phyloP scores from a whole-genome alignment of 228 moss, liverwort and hornwort species.

The Sphagnum magellanicum region DNA sequence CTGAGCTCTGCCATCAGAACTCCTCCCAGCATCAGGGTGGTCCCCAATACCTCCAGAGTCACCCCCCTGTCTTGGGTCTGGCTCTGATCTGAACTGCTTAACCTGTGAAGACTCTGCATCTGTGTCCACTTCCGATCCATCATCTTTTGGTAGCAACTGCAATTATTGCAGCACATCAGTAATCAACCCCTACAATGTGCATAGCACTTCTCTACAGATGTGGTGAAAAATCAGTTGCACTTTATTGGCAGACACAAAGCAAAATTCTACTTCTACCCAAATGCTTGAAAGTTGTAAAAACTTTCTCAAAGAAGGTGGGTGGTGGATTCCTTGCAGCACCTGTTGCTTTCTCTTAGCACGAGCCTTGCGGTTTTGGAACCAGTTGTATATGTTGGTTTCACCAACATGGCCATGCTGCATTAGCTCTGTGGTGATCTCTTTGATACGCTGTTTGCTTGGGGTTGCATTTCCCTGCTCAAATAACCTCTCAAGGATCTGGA shows the following conservation, averaged over 20 bases:
- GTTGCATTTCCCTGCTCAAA: slow-evolving; percentile 76
- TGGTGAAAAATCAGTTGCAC: too few relatives aligned
- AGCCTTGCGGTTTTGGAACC: slow-evolving; percentile 94
- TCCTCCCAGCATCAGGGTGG: background rate
- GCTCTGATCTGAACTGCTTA: background rate
- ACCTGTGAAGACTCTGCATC: background rate
- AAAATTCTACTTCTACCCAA: too few relatives aligned
- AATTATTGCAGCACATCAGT: too few relatives aligned
- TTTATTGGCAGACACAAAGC: too few relatives aligned
- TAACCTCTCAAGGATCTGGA: slow-evolving; percentile 73
- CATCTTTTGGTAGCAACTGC: slow-evolving; percentile 1
- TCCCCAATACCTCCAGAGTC: background rate
- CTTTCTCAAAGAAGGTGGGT: slow-evolving; percentile 3
- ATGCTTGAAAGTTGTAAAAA: background rate
- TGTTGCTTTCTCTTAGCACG: slow-evolving; percentile 84
- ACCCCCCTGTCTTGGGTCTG: background rate
- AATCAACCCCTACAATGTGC: too few relatives aligned
- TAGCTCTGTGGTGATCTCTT: slow-evolving; percentile 67
- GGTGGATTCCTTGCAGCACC: slow-evolving; percentile 26
- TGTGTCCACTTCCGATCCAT: background rate
- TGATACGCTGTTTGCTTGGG: slow-evolving; percentile 71
- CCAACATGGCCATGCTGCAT: slow-evolving; percentile 70
- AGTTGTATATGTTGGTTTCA: slow-evolving; percentile 91
- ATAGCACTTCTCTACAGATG: too few relatives aligned
- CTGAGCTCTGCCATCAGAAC: background rate